Evolutionary conservation across 2,329 filamentous ascomycete species (phyloP), one percentile per base, ranked within the genome.

Genomic region (Neofusicoccum cordaticola): DNA sequence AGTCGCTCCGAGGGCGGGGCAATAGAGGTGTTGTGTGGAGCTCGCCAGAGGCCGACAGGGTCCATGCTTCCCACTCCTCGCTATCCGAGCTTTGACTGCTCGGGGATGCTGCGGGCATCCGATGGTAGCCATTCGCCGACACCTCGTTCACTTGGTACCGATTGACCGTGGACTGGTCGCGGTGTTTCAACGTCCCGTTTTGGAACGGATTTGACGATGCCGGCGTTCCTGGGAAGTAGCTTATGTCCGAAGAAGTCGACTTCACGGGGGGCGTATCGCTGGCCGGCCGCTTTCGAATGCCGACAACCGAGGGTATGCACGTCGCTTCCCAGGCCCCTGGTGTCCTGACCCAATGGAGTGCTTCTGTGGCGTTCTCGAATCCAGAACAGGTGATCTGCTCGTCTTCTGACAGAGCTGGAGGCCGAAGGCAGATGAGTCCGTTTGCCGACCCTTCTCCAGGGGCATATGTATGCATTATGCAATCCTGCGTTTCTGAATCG

Each of bases 311-410:
- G 0, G 87, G 86, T 37, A 83, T 83, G 0, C 82, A 80, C 6
- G 90, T 79, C 1, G 85, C 79, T 66, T 88, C 85, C 89, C 89
- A 92, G 0, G 78, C 73, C 0, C 90, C 90, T 0, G 88, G 88
- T 42, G 88, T 84, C n/a, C 81, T 75, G 7, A 92, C 80, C 8
- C 79, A 81, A 52, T 84, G 82, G 44, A 78, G 82, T 2, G 80
- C 75, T 68, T 86, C 83, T 15, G 78, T 82, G 1, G 84, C 82
- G 22, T 72, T 65, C 22, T 74, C 71, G 12, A 79, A 72, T 1
- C 73, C 72, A 35, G 71, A 71, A 58, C 80, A 81, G 3, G 52
- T 63, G 7, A 66, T 70, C 51, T 70, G 72, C 8, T 72, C 75
- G 34, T 72, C 71, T 9, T 45, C 42, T 15, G 34, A 19, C n/a